Evolutionary conservation across 352 stramenopile genomes (phyloP), one percentile per base, ranked within the genome.

Genomic region (Pythium oligandrum): DNA sequence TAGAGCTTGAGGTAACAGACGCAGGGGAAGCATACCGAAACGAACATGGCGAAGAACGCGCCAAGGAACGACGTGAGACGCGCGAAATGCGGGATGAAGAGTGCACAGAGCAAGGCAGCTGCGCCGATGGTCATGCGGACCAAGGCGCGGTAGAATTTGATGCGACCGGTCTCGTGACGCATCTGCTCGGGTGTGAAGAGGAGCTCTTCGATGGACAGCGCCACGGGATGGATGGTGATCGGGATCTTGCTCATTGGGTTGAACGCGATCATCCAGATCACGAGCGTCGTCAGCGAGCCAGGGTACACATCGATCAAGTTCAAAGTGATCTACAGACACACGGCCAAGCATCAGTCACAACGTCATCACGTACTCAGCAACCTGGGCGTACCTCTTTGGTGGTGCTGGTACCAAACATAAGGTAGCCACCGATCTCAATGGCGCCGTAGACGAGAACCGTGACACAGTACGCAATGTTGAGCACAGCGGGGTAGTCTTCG

Each of bases 161-260:
- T 58, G 31, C 46, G 50, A 37, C 66, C 70, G 42, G 57, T 57
- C 40, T 68, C 51, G 11, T 53, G 30, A 9, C 48, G 47, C 63
- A 81, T 79, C 48, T 78, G 60, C 6, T 64, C 32, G 3, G 64
- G 67, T 3, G 75, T 78, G 8, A 92, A 66, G 44, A 90, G 31
- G 6, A 90, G 71, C 64, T 95, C 80, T 35, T 93, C 83, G 44
- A 93, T 52, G 26, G 78, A 72, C 11, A 91, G 58, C 26, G 82
- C 84, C 46, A 95, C 70, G 9, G 85, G 85, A 50, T 93, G 79
- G 26, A 94, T 64, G 40, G 81, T 90, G 60, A 95, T 86, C 10
- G 83, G 80, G 54, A 95, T 90, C 66, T 95, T 95, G 57, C 78
- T 93, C 77, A 90, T 87, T 34, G 85, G 85, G 58, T 93, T 95